These are phyloP conservation scores for Pseudogymnoascus sp. DNA, from an alignment of 2,329 filamentous ascomycete genomes.

Conservation along the genomic window DNA sequence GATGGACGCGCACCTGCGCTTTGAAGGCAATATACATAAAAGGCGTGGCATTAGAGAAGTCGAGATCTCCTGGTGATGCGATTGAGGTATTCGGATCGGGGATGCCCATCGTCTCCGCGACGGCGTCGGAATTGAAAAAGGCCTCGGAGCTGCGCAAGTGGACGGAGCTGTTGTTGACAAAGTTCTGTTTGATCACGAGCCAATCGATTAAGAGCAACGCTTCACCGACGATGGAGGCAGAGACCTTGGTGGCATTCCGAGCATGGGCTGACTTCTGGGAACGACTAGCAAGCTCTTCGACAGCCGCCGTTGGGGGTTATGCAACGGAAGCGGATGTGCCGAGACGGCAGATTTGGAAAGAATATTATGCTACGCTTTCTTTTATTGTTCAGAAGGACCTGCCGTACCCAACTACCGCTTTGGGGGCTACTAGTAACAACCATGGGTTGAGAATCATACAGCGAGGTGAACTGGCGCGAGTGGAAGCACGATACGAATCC, in stretches of 20 bases:
- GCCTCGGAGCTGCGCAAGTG: conserved; percentile 64
- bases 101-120: conserved; percentile 50
- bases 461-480: conserved; percentile 65
- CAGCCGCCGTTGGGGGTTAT: conserved; percentile 43
- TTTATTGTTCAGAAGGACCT: conserved; percentile 60
- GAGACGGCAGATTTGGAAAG: conserved; percentile 66
- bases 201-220: conserved; percentile 46
- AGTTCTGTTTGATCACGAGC: conserved; percentile 62
- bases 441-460: conserved; percentile 54
- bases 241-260: conserved; percentile 49
- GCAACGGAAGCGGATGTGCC: conserved; percentile 52
- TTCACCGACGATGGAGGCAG: conserved; percentile 41
- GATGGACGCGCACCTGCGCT: conserved; percentile 76
- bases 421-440: conserved; percentile 35
- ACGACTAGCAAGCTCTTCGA: conserved; percentile 31
- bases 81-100: conserved; percentile 58
- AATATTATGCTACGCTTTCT: conserved; percentile 76
- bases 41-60: conserved; percentile 51
- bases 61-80: conserved; percentile 46
- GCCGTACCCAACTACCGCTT: conserved; percentile 44
- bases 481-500: conserved; percentile 71
- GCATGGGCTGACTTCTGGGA: conserved; percentile 66
- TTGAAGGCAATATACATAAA: conserved; percentile 72
- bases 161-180: conserved; percentile 69
- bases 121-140: conserved; percentile 43